These are phyloP conservation scores for Micractinium sp. DNA, from an alignment of 139 green algal genomes.

Conservation along the genomic window DNA sequence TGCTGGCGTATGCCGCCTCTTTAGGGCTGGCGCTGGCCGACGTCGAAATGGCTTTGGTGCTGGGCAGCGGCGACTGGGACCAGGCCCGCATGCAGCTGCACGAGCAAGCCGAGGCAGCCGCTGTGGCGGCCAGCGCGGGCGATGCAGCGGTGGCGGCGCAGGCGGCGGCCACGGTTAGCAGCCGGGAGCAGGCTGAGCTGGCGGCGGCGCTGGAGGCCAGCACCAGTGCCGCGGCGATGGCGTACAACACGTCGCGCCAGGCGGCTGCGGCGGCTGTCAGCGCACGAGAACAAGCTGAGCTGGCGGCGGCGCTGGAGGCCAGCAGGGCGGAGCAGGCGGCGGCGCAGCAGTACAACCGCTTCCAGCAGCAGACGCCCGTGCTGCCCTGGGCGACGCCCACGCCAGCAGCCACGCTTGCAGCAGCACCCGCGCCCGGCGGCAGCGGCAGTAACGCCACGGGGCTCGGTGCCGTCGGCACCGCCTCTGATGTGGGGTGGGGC, in stretches of 20 bases:
- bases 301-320: slow-evolving; percentile 14
- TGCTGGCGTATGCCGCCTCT: slow-evolving; percentile 18
- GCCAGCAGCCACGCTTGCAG: background rate
- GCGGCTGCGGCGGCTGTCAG: background rate
- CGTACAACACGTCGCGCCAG: background rate
- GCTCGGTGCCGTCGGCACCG: too few relatives aligned
- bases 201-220: slow-evolving; percentile 8
- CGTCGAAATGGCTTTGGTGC: slow-evolving; percentile 10
- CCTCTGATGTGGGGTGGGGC: background rate
- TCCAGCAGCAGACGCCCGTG: background rate
- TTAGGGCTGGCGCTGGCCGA: background rate
- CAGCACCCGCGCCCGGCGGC: background rate
- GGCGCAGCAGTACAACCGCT: background rate
- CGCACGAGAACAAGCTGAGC: slow-evolving; percentile 2
- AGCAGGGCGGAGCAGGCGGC: slow-evolving; percentile 21
- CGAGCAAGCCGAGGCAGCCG: slow-evolving; percentile 2
- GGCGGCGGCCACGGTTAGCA: background rate
- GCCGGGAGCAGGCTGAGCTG: slow-evolving; percentile 10
- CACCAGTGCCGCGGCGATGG: background rate
- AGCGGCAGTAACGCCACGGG: too few relatives aligned
- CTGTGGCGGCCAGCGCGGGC: background rate
- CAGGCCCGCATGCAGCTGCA: background rate
- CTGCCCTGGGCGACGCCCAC: background rate
- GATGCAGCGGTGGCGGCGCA: background rate
- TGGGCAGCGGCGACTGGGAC: slow-evolving; percentile 4